phyloP scores from a whole-genome alignment of 352 stramenopile species.

The Phytophthora sp. region DNA sequence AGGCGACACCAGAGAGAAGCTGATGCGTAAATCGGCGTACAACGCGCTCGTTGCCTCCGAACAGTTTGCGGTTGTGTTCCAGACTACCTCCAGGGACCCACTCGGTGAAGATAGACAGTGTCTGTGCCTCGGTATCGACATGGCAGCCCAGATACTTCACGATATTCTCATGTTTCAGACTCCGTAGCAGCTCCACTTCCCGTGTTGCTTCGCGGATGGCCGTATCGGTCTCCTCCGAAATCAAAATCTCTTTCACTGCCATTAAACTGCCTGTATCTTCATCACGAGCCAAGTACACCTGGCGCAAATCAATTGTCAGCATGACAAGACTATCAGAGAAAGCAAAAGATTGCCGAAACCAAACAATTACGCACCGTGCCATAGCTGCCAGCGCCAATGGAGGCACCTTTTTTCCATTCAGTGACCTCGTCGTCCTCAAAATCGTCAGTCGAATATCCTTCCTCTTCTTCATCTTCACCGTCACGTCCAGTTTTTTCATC shows the following conservation, averaged over 20 bases:
- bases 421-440: slow-evolving; percentile 60
- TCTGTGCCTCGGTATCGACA: slow-evolving; percentile 63
- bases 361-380: slow-evolving; percentile 52
- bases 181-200: slow-evolving; percentile 90
- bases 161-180: slow-evolving; percentile 91
- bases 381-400: slow-evolving; percentile 70
- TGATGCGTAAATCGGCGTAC: slow-evolving; percentile 82
- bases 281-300: slow-evolving; percentile 93
- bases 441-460: slow-evolving; percentile 47
- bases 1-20: slow-evolving; percentile 88
- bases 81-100: slow-evolving; percentile 90
- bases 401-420: slow-evolving; percentile 64
- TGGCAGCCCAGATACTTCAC: slow-evolving; percentile 92
- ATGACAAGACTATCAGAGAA: neutral
- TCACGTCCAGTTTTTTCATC: slow-evolving; percentile 11
- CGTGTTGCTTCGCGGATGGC: slow-evolving; percentile 48
- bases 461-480: slow-evolving; percentile 12
- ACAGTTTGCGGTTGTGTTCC: slow-evolving; percentile 81
- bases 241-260: slow-evolving; percentile 73
- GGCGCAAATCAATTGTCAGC: neutral
- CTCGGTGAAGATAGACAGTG: slow-evolving; percentile 92
- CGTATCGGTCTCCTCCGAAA: slow-evolving; percentile 45
- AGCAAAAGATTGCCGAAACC: neutral
- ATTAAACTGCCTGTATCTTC: slow-evolving; percentile 88
- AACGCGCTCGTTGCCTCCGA: slow-evolving; percentile 75